Percentiles rank a stretch among this genome's conserved stretches.
Evolutionary conservation across 2,329 filamentous ascomycete genomes (phyloP).

Genomic region (Triangularia setosa): DNA sequence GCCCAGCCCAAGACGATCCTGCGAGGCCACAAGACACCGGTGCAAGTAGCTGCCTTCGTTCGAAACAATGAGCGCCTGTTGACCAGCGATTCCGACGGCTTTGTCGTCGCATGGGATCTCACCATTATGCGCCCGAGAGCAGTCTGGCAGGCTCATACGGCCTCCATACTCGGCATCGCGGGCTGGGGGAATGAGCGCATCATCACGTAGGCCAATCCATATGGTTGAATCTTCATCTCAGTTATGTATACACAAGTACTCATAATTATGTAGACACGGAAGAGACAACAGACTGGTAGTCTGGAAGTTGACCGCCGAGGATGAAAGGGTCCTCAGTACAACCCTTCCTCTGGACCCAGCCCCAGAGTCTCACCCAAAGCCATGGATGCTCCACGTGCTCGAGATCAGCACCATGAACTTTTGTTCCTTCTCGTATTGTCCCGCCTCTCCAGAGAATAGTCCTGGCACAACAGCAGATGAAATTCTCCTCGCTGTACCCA

Average conservation of each 20-base stretch:
- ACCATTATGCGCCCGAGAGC: constrained; percentile 74
- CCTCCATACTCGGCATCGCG: constrained; percentile 69
- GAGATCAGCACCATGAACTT: constrained; percentile 94
- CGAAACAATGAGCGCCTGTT: constrained; percentile 70
- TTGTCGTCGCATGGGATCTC: constrained; percentile 81
- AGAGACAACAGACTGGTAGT: constrained; percentile 82
- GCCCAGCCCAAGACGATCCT: constrained; percentile 62
- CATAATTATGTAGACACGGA: constrained; percentile 62
- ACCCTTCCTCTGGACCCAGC: constrained; percentile 65
- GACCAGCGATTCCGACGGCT: constrained; percentile 88
- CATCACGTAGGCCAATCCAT: constrained; percentile 64
- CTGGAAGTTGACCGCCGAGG: constrained; percentile 65
- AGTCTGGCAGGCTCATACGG: constrained; percentile 82
- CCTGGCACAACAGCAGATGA: constrained; percentile 31
- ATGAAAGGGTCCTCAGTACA: constrained; percentile 63
- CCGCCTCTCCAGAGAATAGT: constrained; percentile 18
- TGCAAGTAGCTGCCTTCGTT: constrained; percentile 74
- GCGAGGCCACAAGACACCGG: constrained; percentile 76
- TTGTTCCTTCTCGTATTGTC: constrained; percentile 71
- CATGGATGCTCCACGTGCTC: constrained; percentile 82
- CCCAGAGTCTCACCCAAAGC: constrained; percentile 51
- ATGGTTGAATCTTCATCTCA: constrained; percentile 76
- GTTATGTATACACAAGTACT: constrained; percentile 29
- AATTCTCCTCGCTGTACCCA: constrained; percentile 75
- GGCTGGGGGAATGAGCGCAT: constrained; percentile 70